Percentiles rank a stretch among this genome's conserved stretches.
These are phyloP conservation scores for Pittosporum tobira DNA, from an alignment of 129 eudicot species.

Conservation along the genomic window DNA sequence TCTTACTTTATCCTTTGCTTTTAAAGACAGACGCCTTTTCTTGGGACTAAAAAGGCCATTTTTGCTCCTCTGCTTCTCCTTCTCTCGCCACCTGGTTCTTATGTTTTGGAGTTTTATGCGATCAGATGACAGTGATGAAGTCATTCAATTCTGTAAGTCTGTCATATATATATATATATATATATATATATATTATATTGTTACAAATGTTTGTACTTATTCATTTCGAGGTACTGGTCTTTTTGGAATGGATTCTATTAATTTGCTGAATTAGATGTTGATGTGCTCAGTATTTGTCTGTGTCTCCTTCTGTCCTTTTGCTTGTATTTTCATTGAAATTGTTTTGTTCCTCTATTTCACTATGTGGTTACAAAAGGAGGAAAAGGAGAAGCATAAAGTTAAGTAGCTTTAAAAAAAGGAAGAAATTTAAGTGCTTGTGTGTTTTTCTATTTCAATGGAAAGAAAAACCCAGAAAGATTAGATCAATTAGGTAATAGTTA, in stretches of 20 bases:
- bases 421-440: not conserved
- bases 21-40: not conserved
- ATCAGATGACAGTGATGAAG: slow-evolving; percentile 9
- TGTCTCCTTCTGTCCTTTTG: not conserved
- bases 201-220: no score
- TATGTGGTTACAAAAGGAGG: slow-evolving; percentile 1
- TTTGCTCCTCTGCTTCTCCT: no score
- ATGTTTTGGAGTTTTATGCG: not conserved
- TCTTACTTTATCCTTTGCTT: not conserved
- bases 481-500: no score
- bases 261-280: not conserved
- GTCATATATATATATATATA: slow-evolving; percentile 7
- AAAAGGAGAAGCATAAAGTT: not conserved
- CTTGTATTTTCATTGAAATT: not conserved
- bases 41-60: not conserved
- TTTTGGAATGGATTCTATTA: no score
- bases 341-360: not conserved
- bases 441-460: no score
- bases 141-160: slow-evolving; percentile 24
- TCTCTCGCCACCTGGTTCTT: not conserved
- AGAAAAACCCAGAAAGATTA: no score
- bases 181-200: not conserved
- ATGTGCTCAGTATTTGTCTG: not conserved
- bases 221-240: not conserved
- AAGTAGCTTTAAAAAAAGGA: not conserved